These are phyloP conservation scores for Hypomyces rosellus DNA, from an alignment of 2,329 filamentous ascomycete species.

Conservation along the genomic window DNA sequence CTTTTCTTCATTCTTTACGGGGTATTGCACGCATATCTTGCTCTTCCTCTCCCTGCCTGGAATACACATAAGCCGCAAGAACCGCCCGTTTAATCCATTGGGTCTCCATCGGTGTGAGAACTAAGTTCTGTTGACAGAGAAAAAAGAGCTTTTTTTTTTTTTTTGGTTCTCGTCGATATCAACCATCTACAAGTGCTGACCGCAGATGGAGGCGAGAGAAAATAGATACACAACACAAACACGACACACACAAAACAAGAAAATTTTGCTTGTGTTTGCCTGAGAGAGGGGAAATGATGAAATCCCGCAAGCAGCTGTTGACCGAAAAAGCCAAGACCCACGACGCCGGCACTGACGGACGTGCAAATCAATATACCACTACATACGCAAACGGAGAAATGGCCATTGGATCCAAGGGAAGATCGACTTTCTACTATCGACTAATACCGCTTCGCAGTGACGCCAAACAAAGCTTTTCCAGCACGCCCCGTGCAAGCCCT, in stretches of 20 bases:
- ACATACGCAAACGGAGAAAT: slow-evolving; percentile 1
- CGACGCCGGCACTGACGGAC: slow-evolving; percentile 8
- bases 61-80: too few relatives aligned
- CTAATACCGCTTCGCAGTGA: too few relatives aligned
- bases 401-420: neutral
- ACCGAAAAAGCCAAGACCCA: neutral
- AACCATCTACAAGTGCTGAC: neutral
- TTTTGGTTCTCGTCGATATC: neutral
- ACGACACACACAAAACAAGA: too few relatives aligned
- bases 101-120: too few relatives aligned
- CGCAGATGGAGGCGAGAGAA: neutral
- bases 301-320: neutral
- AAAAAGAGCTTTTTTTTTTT: too few relatives aligned
- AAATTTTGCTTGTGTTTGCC: neutral
- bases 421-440: neutral
- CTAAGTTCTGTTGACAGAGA: too few relatives aligned
- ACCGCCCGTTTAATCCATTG: too few relatives aligned
- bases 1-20: neutral
- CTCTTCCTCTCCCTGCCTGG: neutral
- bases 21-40: neutral
- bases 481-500: too few relatives aligned
- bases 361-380: neutral
- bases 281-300: too few relatives aligned
- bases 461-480: too few relatives aligned
- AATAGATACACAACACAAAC: too few relatives aligned